Conservation (phyloP, 2,329 filamentous ascomycete genomes). For the Lasiodiplodia hormozganensis region DNA sequence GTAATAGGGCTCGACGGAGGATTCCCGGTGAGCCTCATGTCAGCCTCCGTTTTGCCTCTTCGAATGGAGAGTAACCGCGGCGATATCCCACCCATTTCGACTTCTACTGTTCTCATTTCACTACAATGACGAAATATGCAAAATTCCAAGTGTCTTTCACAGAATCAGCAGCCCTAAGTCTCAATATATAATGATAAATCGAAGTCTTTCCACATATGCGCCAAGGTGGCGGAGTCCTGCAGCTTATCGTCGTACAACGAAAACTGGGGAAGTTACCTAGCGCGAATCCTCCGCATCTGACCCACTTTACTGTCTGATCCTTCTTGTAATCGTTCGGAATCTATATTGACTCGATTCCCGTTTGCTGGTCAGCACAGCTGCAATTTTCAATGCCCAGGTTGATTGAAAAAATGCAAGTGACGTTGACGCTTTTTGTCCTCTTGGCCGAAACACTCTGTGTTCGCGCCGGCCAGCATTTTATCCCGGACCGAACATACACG, state of each 20-base stretch:
- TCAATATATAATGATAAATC: neutral
- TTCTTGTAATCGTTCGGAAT: neutral
- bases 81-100: neutral
- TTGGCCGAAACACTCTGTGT: neutral
- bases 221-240: neutral
- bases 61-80: neutral
- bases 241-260: neutral
- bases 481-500: neutral
- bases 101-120: neutral
- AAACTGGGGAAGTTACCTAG: neutral
- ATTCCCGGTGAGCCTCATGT: too few relatives aligned
- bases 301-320: neutral
- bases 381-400: neutral
- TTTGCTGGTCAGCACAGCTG: neutral
- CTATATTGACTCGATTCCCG: neutral
- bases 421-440: neutral
- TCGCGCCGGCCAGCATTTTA: neutral
- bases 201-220: neutral
- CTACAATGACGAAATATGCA: too few relatives aligned
- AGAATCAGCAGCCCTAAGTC: neutral
- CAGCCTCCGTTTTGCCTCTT: neutral
- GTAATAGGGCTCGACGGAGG: neutral
- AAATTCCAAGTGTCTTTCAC: neutral
- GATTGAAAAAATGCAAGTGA: neutral
- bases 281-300: neutral